Conservation (phyloP, 2,329 filamentous ascomycete genomes). For the Colletotrichum sp. region DNA sequence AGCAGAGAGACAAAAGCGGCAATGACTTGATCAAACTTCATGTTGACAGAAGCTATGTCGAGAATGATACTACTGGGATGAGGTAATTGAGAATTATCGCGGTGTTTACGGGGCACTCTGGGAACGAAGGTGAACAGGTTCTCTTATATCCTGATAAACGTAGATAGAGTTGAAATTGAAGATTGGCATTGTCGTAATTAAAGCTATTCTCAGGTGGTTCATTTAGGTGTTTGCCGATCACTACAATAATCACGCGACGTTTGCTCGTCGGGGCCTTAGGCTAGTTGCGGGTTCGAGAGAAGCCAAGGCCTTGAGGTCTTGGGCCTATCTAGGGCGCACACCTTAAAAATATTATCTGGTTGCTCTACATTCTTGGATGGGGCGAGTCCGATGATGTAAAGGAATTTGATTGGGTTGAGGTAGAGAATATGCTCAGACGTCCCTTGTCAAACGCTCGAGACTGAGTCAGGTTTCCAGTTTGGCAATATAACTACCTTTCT, state of each 20-base stretch:
- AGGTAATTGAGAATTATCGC: background rate
- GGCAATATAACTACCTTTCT: background rate
- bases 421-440: background rate
- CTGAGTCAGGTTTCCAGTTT: background rate
- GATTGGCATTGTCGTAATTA: background rate
- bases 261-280: background rate
- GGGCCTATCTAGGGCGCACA: background rate
- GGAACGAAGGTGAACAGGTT: background rate
- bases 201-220: background rate
- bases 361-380: background rate
- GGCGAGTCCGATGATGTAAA: background rate
- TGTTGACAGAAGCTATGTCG: background rate
- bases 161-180: background rate
- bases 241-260: background rate
- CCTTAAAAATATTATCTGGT: background rate
- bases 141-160: background rate
- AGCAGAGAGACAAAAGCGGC: background rate
- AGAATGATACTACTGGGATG: background rate
- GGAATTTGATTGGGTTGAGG: background rate
- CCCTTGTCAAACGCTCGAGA: background rate
- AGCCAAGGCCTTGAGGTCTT: background rate
- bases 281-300: background rate
- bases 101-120: background rate
- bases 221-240: background rate
- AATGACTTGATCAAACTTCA: background rate